Evolutionary conservation across 345 rosid species (phyloP).

Genomic region (Angophora floribunda): DNA sequence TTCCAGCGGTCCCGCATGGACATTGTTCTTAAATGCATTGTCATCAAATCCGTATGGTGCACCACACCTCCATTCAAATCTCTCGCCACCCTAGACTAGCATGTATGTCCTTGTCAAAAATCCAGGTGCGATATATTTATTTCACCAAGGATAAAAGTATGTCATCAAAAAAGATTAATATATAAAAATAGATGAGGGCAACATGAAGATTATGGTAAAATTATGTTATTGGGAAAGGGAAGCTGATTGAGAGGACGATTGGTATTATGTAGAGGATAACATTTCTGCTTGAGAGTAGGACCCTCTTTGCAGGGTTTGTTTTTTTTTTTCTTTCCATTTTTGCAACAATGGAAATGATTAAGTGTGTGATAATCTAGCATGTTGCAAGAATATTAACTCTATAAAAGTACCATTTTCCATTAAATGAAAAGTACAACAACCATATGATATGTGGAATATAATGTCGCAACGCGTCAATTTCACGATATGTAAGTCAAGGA

Average conservation of each 20-base stretch:
- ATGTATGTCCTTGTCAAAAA: neutral
- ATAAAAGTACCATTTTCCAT: neutral
- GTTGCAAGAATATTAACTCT: neutral
- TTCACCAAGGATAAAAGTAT: neutral
- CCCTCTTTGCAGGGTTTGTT: neutral
- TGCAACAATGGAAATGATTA: neutral
- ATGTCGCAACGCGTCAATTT: neutral
- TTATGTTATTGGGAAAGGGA: neutral
- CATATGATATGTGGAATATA: neutral
- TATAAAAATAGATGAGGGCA: neutral
- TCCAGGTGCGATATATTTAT: neutral
- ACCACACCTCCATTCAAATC: neutral
- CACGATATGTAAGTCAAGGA: neutral
- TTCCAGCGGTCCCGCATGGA: neutral
- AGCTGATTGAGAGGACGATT: neutral
- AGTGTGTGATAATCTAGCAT: neutral
- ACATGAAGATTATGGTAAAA: neutral
- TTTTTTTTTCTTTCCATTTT: neutral
- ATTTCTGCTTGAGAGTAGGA: neutral
- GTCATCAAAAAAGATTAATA: neutral
- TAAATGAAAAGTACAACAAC: neutral
- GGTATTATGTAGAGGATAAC: neutral
- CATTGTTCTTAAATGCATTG: neutral
- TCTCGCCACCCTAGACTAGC: neutral
- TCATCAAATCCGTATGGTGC: neutral